A percentile compares a stretch with the other conserved stretches of the same genome.
These are phyloP conservation scores for Lepidium didymum DNA, from an alignment of 345 rosid genomes.

Conservation along the genomic window DNA sequence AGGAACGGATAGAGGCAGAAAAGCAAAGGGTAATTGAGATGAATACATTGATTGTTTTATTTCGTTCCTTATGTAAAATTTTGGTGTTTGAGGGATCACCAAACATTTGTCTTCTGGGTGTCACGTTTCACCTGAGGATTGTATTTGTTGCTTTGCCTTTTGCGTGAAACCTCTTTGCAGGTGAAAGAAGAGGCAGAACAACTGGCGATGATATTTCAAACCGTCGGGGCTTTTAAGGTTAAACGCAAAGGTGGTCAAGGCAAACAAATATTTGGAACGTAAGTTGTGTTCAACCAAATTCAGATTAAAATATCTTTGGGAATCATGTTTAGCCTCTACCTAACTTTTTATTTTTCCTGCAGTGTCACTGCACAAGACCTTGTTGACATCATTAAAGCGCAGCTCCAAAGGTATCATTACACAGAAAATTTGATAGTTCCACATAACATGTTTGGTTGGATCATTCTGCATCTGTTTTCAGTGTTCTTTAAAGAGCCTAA, in stretches of 20 bases:
- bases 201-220: constrained; percentile 72
- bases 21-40: constrained; percentile 62
- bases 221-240: constrained; percentile 89
- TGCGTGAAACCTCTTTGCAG: constrained; percentile 29
- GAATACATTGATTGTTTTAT: neutral
- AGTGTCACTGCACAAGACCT: constrained; percentile 96
- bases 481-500: neutral
- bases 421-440: neutral
- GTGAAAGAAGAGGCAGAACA: constrained; percentile 94
- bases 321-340: constrained; percentile 6
- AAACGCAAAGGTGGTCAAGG: constrained; percentile 96
- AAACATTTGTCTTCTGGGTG: neutral
- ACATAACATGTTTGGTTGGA: neutral
- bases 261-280: constrained; percentile 83
- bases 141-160: neutral
- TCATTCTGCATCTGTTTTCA: neutral
- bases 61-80: neutral
- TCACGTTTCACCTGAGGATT: neutral
- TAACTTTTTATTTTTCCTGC: constrained; percentile 22
- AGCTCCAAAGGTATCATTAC: constrained; percentile 68
- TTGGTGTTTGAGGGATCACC: neutral
- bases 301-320: neutral
- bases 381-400: constrained; percentile 86
- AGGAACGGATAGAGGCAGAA: constrained; percentile 89
- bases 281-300: constrained; percentile 22